Evolutionary conservation across 2,329 filamentous ascomycete species (phyloP).

Genomic region (Colletotrichum sidae): DNA sequence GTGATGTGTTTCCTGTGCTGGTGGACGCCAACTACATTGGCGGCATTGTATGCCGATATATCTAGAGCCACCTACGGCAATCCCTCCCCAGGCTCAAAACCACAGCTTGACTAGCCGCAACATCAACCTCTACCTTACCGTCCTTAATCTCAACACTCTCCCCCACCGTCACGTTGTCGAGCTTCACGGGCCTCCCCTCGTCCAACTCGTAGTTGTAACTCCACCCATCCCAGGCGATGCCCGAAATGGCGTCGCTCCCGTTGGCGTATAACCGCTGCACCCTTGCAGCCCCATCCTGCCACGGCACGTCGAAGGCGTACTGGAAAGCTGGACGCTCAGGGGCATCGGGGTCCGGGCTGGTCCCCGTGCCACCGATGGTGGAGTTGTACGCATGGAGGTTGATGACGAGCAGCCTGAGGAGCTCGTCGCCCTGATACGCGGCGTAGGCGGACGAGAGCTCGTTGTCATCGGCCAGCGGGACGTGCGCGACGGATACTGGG

Average conservation of each 20-base stretch:
- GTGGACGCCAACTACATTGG: no score
- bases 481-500: conserved; percentile 58
- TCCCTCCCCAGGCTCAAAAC: conserved; percentile 43
- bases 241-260: conserved; percentile 72
- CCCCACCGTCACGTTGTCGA: conserved; percentile 66
- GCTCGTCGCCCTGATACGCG: conserved; percentile 57
- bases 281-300: conserved; percentile 40
- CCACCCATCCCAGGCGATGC: conserved; percentile 70
- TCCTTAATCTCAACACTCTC: conserved; percentile 53
- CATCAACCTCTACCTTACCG: conserved; percentile 51
- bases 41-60: background rate
- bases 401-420: conserved; percentile 64
- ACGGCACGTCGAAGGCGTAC: conserved; percentile 56
- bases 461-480: conserved; percentile 50
- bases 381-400: conserved; percentile 72
- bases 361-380: conserved; percentile 55
- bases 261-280: conserved; percentile 68
- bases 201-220: conserved; percentile 72
- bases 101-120: conserved; percentile 57
- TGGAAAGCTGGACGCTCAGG: conserved; percentile 45
- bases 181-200: conserved; percentile 61
- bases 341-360: conserved; percentile 41
- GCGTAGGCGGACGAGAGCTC: conserved; percentile 66
- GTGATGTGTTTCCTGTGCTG: background rate
- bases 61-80: background rate